phyloP scores from a whole-genome alignment of 2,329 filamentous ascomycete genomes.

The Akanthomyces muscarius region DNA sequence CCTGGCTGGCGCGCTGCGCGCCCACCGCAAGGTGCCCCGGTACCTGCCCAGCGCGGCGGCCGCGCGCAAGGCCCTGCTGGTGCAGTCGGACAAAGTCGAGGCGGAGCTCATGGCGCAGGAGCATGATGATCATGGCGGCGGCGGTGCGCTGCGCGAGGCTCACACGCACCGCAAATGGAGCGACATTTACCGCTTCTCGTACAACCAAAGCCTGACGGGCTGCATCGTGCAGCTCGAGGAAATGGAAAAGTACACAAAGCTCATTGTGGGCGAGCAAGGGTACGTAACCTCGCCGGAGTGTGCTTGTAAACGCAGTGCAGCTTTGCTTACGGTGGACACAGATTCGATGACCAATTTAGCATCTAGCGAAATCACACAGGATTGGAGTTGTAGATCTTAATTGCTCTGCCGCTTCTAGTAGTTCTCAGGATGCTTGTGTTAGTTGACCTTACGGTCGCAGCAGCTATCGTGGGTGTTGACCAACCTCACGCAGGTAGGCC shows the following conservation, averaged over 20 bases:
- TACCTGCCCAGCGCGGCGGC: conserved; percentile 55
- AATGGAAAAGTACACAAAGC: conserved; percentile 53
- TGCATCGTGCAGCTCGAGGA: conserved; percentile 53
- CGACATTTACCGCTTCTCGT: conserved; percentile 54
- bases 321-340: conserved; percentile 1
- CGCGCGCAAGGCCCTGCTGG: conserved; percentile 48
- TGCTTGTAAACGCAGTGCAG: too few species aligned
- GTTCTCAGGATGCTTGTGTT: too few species aligned
- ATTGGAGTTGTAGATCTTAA: neutral
- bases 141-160: conserved; percentile 22
- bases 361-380: neutral
- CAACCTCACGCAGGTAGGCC: too few species aligned
- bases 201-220: conserved; percentile 50
- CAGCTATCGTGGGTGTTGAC: too few species aligned
- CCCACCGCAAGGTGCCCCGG: conserved; percentile 46
- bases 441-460: too few species aligned
- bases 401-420: too few species aligned
- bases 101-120: conserved; percentile 25
- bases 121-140: neutral
- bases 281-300: conserved; percentile 22
- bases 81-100: conserved; percentile 48
- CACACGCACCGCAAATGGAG: conserved; percentile 45
- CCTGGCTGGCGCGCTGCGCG: conserved; percentile 51
- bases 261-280: conserved; percentile 53
- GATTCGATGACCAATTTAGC: conserved; percentile 16